A percentile compares a stretch with the other conserved stretches of the same genome.
phyloP scores from a whole-genome alignment of 768 basidiomycete species.

The Psilocybe cubensis region DNA sequence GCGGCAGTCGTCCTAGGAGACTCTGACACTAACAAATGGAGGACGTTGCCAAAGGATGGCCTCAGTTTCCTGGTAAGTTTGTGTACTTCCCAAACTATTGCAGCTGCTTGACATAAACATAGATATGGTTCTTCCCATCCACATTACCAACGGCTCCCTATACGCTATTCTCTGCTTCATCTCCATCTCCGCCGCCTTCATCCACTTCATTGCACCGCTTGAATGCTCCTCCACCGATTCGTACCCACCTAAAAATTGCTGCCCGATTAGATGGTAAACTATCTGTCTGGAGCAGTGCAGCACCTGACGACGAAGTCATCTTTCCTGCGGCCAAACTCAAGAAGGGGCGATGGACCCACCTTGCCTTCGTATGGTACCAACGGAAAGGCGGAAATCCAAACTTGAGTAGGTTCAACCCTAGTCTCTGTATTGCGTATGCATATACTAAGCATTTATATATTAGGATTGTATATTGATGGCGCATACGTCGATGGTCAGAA shows the following conservation, averaged over 20 bases:
- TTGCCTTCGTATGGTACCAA: constrained; percentile 69
- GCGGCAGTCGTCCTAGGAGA: constrained; percentile 55
- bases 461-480: constrained; percentile 80
- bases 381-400: constrained; percentile 56
- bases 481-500: constrained; percentile 63
- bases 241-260: neutral
- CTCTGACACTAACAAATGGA: constrained; percentile 34
- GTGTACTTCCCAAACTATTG: neutral
- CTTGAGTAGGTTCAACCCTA: constrained; percentile 54
- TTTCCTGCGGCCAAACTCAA: constrained; percentile 52
- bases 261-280: neutral
- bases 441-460: too few species aligned
- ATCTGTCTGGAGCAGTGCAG: constrained; percentile 43
- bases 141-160: constrained; percentile 38
- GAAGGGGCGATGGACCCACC: constrained; percentile 72
- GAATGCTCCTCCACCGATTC: neutral
- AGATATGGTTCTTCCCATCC: constrained; percentile 58
- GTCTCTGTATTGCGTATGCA: neutral
- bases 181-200: constrained; percentile 12
- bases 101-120: neutral
- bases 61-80: constrained; percentile 71
- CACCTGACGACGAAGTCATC: constrained; percentile 3
- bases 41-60: constrained; percentile 61
- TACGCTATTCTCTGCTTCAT: constrained; percentile 35
- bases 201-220: neutral